Evolutionary conservation across 225 moss, liverwort and hornwort species (phyloP).

Genomic region (Bryoerythrophyllum caledonicum): DNA sequence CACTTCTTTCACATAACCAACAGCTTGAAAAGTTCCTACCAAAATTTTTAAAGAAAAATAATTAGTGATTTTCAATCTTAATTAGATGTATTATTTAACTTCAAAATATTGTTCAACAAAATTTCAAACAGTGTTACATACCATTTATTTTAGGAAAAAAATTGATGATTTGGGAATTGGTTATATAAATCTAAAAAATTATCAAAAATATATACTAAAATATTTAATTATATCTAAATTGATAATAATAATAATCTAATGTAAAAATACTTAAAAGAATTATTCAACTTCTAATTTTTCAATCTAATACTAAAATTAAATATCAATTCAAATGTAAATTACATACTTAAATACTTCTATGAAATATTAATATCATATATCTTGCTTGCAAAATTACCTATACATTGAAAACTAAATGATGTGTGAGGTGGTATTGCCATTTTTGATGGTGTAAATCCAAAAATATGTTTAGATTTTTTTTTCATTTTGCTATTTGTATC

Average conservation of each 20-base stretch:
- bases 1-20: constrained; percentile 40
- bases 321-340: too few relatives aligned
- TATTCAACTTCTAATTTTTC: too few relatives aligned
- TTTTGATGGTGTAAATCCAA: constrained; percentile 38
- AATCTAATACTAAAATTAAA: background rate
- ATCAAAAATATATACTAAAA: too few relatives aligned
- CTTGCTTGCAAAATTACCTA: constrained; percentile 22
- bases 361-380: background rate
- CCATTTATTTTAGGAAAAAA: fast-evolving
- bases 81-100: fast-evolving
- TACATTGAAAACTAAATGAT: constrained; percentile 48
- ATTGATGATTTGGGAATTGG: fast-evolving
- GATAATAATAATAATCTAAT: too few relatives aligned
- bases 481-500: constrained; percentile 35
- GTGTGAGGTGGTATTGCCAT: constrained; percentile 44
- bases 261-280: too few relatives aligned
- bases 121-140: fast-evolving
- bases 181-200: background rate
- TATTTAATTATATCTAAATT: too few relatives aligned
- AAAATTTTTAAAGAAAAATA: fast-evolving
- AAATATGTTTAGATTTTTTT: constrained; percentile 27
- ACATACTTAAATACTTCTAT: background rate
- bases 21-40: constrained; percentile 43
- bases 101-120: background rate
- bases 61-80: fast-evolving